Evolutionary conservation across 768 basidiomycete genomes (phyloP).

Genomic region (Lyophyllum shimeji): DNA sequence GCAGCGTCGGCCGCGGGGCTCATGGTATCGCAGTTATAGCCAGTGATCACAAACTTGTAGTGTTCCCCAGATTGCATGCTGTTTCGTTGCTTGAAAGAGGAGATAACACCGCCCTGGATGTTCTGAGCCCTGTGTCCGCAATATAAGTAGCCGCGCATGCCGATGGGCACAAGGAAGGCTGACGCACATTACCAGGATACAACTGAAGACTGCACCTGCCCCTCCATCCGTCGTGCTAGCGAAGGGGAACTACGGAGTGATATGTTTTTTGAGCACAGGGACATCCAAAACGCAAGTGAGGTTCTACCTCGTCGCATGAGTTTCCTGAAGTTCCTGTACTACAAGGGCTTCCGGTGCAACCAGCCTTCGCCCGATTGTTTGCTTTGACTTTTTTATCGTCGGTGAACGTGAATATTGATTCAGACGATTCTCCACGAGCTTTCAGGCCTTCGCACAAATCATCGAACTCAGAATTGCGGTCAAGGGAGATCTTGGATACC

Average conservation of each 20-base stretch:
- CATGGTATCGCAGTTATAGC: slow-evolving; percentile 9
- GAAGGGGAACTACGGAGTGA: slow-evolving; percentile 10
- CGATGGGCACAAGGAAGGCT: neutral
- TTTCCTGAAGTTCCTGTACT: neutral
- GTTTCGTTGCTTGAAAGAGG: slow-evolving; percentile 9
- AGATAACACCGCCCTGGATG: slow-evolving; percentile 16
- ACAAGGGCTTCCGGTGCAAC: slow-evolving; percentile 8
- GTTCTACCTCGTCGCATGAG: slow-evolving; percentile 11
- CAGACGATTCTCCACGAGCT: neutral
- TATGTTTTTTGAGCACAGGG: neutral
- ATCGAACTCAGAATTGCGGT: no score
- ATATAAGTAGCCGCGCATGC: no score
- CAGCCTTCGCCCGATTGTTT: slow-evolving; percentile 4
- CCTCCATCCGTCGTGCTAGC: slow-evolving; percentile 18
- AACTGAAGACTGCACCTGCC: slow-evolving; percentile 9
- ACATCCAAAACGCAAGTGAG: neutral
- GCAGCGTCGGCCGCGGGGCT: neutral
- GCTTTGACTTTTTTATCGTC: slow-evolving; percentile 5
- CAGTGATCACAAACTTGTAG: slow-evolving; percentile 8
- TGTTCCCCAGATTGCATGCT: neutral
- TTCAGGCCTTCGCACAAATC: neutral
- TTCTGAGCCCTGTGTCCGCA: slow-evolving; percentile 10
- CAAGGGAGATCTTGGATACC: neutral
- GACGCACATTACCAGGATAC: slow-evolving; percentile 11
- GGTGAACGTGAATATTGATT: slow-evolving; percentile 8